Percentiles rank a stretch among this genome's conserved stretches.
These are phyloP conservation scores for Berkeleyomyces basicola DNA, from an alignment of 2,329 filamentous ascomycete genomes.

Conservation along the genomic window DNA sequence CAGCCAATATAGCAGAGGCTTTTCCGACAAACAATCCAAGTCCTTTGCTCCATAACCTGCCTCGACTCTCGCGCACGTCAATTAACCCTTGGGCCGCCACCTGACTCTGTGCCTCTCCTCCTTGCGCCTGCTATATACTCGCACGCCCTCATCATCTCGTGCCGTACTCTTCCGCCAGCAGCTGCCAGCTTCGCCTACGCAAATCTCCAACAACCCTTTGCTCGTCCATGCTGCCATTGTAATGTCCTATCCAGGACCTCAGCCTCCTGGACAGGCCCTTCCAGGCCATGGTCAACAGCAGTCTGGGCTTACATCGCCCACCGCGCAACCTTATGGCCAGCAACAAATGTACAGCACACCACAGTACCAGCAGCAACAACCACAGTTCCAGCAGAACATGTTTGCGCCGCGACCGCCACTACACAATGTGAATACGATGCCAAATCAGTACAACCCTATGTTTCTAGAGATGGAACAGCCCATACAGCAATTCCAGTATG, in stretches of 20 bases:
- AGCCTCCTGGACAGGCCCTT: conserved; percentile 20
- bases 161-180: neutral
- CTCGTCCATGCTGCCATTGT: conserved; percentile 16
- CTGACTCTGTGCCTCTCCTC: neutral
- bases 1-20: neutral
- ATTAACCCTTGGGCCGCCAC: neutral
- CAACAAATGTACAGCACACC: conserved; percentile 12
- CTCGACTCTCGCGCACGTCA: neutral
- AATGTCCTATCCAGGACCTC: conserved; percentile 23
- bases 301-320: conserved; percentile 13
- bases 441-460: conserved; percentile 9
- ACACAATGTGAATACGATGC: conserved; percentile 18
- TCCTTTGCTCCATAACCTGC: neutral
- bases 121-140: neutral
- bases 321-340: conserved; percentile 15
- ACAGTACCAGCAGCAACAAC: conserved; percentile 20
- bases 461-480: conserved; percentile 8
- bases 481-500: conserved; percentile 9
- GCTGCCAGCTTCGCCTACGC: neutral
- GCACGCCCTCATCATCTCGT: neutral
- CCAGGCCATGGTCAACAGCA: conserved; percentile 17
- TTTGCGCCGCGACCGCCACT: conserved; percentile 11
- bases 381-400: conserved; percentile 16
- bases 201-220: neutral
- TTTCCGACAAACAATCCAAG: neutral